A percentile compares a stretch with the other conserved stretches of the same genome.
phyloP scores from a whole-genome alignment of 345 rosid genomes.

The Populus davidiana region DNA sequence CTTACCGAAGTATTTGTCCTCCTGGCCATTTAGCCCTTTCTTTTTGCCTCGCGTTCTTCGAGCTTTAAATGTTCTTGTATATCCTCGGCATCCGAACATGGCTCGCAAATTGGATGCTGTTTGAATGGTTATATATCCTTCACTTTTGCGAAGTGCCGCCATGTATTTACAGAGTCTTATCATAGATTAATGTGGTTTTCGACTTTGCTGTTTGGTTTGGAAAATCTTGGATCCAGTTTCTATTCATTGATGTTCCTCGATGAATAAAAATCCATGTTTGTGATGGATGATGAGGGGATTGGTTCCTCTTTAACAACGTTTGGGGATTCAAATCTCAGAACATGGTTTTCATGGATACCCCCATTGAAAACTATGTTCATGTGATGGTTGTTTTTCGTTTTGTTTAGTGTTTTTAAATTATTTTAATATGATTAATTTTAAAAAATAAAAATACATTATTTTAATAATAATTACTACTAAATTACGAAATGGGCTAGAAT shows the following conservation, averaged over 20 bases:
- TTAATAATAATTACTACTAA: too few species aligned
- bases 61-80: neutral
- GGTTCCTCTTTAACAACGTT: neutral
- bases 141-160: neutral
- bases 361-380: too few species aligned
- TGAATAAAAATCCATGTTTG: neutral
- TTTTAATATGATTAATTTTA: too few species aligned
- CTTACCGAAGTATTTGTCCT: too few species aligned
- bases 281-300: neutral
- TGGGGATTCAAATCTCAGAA: neutral
- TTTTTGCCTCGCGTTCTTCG: neutral
- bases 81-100: neutral
- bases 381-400: too few species aligned
- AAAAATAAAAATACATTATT: too few species aligned
- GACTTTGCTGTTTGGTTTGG: neutral
- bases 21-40: too few species aligned
- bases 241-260: neutral
- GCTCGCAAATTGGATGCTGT: neutral
- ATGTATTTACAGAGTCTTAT: neutral
- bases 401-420: too few species aligned
- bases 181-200: neutral
- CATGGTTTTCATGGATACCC: too few species aligned
- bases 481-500: neutral
- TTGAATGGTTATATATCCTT: neutral
- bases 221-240: too few species aligned